Percentiles rank a stretch among this genome's conserved stretches.
Evolutionary conservation across 768 basidiomycete genomes (phyloP).

Genomic region (Lactifluus volemus): DNA sequence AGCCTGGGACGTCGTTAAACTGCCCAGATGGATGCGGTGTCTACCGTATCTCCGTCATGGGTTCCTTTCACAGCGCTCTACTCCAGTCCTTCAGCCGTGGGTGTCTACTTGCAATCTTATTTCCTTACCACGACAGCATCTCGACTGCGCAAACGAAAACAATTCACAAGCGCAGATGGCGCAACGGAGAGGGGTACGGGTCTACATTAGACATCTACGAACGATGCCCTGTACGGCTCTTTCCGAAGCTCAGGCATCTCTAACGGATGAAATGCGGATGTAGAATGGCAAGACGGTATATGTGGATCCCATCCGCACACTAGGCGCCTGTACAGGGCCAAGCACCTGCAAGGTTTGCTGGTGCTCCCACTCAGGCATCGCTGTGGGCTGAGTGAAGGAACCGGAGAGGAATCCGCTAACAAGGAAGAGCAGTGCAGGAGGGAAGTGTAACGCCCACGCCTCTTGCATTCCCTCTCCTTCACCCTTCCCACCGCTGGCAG

Average conservation of each 20-base stretch:
- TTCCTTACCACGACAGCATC: background rate
- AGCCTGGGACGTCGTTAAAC: background rate
- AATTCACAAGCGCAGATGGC: background rate
- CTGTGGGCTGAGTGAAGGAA: background rate
- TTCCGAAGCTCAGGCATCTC: background rate
- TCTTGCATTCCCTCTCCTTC: background rate
- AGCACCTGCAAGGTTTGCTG: background rate
- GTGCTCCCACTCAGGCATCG: background rate
- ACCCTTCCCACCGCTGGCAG: background rate
- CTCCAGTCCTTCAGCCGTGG: background rate
- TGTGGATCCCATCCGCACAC: background rate
- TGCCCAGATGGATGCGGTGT: background rate
- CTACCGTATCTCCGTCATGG: background rate
- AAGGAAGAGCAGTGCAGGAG: background rate
- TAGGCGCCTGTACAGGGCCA: background rate
- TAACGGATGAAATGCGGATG: background rate
- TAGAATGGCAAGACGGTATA: background rate
- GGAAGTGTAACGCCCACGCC: background rate
- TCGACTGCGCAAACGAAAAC: background rate
- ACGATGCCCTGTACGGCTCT: background rate
- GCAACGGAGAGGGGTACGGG: background rate
- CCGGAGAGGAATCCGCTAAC: no score
- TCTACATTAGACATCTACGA: background rate
- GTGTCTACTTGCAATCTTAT: background rate
- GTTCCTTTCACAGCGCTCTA: background rate